Evolutionary conservation across 768 basidiomycete species (phyloP), one percentile per base, ranked within the genome.

Genomic region (Pulveroboletus sp.): DNA sequence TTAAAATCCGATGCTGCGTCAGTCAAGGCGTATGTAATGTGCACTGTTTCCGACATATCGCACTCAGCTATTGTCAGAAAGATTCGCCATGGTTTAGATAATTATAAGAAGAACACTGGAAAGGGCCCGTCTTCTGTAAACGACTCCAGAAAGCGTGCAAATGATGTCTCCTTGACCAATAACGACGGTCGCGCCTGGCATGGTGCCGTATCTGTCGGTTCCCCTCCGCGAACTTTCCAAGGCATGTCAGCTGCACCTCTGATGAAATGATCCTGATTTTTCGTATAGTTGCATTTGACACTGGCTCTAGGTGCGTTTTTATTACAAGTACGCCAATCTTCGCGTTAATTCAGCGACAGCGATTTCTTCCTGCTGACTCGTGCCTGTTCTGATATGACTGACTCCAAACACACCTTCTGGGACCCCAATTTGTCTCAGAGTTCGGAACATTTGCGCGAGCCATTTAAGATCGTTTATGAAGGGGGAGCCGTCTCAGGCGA

Each of bases 351-450:
- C 19, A 20, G 40, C 23, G 45, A 56, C 41, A 60, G 58, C 33
- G 65, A 66, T 43, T 53, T 65, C 11, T 62, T 63, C 44, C 19
- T 66, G n/a, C 62, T 62, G 17, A 5, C 25, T 9, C 5, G 5
- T 27, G 9, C 9, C 25, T 5, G 25, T n/a, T n/a, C n/a, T 5
- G 5, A 9, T 72, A 71, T 54, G 34, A 38, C 1, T n/a, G n/a
- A n/a, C n/a, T n/a, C n/a, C n/a, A n/a, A n/a, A n/a, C 69, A 72
- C 52, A 54, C 32, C n/a, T 51, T 58, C 41, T 73, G 70, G 59
- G 49, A 69, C 47, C 54, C 72, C 5, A 19, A 6, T 12, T 36
- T 45, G 12, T 53, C 51, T 36, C 47, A 48, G 6, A 53, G 51
- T 13, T 33, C 51, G 5, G 7, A n/a, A 16, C 38, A 53, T n/a